Percentiles rank a stretch among this genome's conserved stretches.
These are phyloP conservation scores for Ophiostoma populinum DNA, from an alignment of 2,329 filamentous ascomycete genomes.

Conservation along the genomic window DNA sequence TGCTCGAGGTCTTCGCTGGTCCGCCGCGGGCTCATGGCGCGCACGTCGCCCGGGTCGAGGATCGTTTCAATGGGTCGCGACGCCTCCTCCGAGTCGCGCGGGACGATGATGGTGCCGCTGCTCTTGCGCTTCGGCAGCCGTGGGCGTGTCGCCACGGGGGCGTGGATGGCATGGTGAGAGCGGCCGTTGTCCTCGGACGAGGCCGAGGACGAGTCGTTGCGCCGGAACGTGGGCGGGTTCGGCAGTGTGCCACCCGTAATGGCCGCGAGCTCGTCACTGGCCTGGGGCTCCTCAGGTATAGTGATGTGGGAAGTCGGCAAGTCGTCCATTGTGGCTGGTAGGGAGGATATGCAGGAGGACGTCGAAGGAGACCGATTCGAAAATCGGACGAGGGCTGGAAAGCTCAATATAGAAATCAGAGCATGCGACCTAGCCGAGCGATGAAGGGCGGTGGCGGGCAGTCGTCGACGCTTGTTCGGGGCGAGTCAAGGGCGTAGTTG, in stretches of 20 bases:
- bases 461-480: no score
- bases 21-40: constrained; percentile 84
- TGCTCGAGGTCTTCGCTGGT: constrained; percentile 83
- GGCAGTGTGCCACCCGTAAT: no score
- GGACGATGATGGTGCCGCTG: constrained; percentile 69
- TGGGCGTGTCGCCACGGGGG: constrained; percentile 41
- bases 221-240: constrained; percentile 1
- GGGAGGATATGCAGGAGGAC: not conserved
- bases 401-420: no score
- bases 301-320: constrained; percentile 2
- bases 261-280: not conserved
- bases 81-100: constrained; percentile 48
- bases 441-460: no score
- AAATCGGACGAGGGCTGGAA: no score
- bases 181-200: constrained; percentile 12
- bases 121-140: constrained; percentile 57
- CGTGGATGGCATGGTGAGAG: constrained; percentile 24
- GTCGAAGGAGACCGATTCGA: constrained; percentile 1
- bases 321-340: constrained; percentile 1
- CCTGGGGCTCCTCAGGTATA: constrained; percentile 2
- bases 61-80: constrained; percentile 57
- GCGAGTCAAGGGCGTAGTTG: no score
- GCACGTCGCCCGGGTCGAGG: constrained; percentile 72
- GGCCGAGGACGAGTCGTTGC: constrained; percentile 19
- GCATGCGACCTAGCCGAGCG: no score